These are phyloP conservation scores for Talaromyces borbonicus DNA, from an alignment of 495 filamentous ascomycete genomes.

Conservation along the genomic window DNA sequence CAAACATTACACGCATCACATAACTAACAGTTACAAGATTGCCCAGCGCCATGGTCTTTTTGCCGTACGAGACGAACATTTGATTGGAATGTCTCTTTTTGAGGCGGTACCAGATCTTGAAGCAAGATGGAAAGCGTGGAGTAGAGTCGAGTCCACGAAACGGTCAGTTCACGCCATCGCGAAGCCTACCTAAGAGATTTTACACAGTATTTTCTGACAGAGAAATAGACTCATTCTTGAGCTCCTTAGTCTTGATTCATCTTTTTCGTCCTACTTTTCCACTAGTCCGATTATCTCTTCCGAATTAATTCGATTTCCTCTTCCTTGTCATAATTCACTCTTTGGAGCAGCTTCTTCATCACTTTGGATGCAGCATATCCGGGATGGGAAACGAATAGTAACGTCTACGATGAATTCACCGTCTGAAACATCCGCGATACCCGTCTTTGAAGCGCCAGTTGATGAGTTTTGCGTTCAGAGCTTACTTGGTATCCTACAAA, in stretches of 20 bases:
- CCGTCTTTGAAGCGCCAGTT: conserved; percentile 22
- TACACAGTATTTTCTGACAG: neutral
- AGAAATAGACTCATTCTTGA: conserved; percentile 33
- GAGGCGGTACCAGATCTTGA: conserved; percentile 37
- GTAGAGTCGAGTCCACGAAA: conserved; percentile 40
- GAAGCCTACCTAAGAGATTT: neutral
- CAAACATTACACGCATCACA: neutral
- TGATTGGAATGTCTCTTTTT: conserved; percentile 36
- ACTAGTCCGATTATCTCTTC: conserved; percentile 38
- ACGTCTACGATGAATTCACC: conserved; percentile 31
- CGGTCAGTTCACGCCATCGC: conserved; percentile 19
- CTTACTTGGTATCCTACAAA: conserved; percentile 30
- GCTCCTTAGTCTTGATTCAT: conserved; percentile 40
- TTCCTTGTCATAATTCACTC: conserved; percentile 37
- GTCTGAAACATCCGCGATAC: conserved; percentile 28
- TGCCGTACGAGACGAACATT: conserved; percentile 34
- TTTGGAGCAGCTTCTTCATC: conserved; percentile 35
- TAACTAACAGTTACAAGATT: conserved; percentile 18
- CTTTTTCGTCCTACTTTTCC: conserved; percentile 40
- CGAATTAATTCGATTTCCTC: conserved; percentile 37
- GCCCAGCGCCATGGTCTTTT: conserved; percentile 44
- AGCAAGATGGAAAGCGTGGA: conserved; percentile 44
- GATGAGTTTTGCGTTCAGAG: conserved; percentile 32
- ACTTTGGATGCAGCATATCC: conserved; percentile 38
- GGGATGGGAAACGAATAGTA: conserved; percentile 26